Conservation (phyloP, 306 rosid genomes). For the Lablab purpureus region DNA sequence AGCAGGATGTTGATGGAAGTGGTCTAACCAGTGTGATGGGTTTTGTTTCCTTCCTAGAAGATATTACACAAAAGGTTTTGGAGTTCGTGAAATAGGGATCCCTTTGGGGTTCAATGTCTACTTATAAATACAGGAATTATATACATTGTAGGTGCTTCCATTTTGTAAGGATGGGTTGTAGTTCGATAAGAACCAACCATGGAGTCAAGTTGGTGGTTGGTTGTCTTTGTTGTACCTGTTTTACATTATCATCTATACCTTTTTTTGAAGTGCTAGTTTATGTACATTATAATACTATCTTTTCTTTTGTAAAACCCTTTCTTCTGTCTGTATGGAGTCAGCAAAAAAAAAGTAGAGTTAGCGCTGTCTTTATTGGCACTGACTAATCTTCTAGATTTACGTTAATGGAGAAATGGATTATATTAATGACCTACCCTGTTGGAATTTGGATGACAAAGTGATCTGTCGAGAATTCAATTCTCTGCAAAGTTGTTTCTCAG, state of each 20-base stretch:
- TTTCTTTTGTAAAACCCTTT: slow-evolving; percentile 22
- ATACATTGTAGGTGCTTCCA: slow-evolving; percentile 42
- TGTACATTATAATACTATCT: slow-evolving; percentile 45
- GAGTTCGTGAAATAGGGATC: slow-evolving; percentile 74
- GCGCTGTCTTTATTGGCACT: neutral
- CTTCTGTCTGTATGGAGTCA: slow-evolving; percentile 11
- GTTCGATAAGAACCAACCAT: slow-evolving; percentile 26
- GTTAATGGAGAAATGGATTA: neutral
- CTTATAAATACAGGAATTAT: slow-evolving; percentile 38
- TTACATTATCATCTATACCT: slow-evolving; percentile 36
- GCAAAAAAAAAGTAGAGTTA: neutral
- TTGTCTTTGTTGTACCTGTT: slow-evolving; percentile 39
- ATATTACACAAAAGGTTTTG: slow-evolving; percentile 70
- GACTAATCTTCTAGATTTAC: slow-evolving; percentile 5
- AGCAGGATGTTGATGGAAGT: slow-evolving; percentile 93
- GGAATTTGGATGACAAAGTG: too few relatives aligned
- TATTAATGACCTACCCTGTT: neutral
- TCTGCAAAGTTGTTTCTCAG: neutral
- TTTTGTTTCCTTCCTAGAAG: slow-evolving; percentile 81
- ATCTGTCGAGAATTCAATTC: neutral
- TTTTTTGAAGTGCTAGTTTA: slow-evolving; percentile 38
- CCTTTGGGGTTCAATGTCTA: slow-evolving; percentile 37
- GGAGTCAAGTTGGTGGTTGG: slow-evolving; percentile 36
- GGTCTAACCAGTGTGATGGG: slow-evolving; percentile 88
- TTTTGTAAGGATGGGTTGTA: slow-evolving; percentile 42